Evolutionary conservation across 1,139 yeast species (phyloP).

Genomic region (Yamadazyma conglobata): DNA sequence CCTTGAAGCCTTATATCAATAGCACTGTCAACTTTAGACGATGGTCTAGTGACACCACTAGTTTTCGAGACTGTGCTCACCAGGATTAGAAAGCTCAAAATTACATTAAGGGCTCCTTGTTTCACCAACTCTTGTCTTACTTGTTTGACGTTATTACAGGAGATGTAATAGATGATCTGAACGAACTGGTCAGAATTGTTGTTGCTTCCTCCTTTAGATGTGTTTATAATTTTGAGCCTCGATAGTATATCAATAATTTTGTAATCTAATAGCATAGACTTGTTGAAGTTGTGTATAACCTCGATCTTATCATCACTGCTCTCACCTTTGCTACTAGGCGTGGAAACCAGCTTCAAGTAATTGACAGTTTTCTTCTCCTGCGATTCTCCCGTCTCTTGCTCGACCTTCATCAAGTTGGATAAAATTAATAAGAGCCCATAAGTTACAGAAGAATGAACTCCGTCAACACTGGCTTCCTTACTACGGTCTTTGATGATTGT

Average conservation of each 20-base stretch:
- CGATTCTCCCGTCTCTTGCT: conserved; percentile 16
- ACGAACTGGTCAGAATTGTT: conserved; percentile 18
- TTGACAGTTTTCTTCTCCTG: conserved; percentile 20
- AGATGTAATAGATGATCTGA: conserved; percentile 23
- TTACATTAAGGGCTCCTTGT: conserved; percentile 43
- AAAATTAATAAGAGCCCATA: conserved; percentile 41
- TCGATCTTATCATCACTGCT: conserved; percentile 21
- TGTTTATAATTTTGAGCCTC: conserved; percentile 19
- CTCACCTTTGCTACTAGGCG: conserved; percentile 20
- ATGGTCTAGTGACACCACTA: conserved; percentile 21
- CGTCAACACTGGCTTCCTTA: conserved; percentile 3
- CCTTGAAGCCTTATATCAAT: conserved; percentile 27
- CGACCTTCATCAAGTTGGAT: conserved; percentile 33
- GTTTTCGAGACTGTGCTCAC: conserved; percentile 24
- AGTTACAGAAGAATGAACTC: conserved; percentile 16
- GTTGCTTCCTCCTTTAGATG: conserved; percentile 5
- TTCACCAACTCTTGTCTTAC: conserved; percentile 38
- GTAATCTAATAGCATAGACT: conserved; percentile 24
- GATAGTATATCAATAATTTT: conserved; percentile 26
- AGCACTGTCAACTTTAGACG: conserved; percentile 8
- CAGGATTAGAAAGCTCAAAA: conserved; percentile 35
- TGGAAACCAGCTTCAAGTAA: conserved; percentile 33
- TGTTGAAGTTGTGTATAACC: conserved; percentile 30
- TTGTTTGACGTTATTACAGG: conserved; percentile 22
- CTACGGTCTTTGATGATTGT: conserved; percentile 11